These are phyloP conservation scores for Penicillium digitatum DNA, from an alignment of 2,329 filamentous ascomycete genomes.

Conservation along the genomic window DNA sequence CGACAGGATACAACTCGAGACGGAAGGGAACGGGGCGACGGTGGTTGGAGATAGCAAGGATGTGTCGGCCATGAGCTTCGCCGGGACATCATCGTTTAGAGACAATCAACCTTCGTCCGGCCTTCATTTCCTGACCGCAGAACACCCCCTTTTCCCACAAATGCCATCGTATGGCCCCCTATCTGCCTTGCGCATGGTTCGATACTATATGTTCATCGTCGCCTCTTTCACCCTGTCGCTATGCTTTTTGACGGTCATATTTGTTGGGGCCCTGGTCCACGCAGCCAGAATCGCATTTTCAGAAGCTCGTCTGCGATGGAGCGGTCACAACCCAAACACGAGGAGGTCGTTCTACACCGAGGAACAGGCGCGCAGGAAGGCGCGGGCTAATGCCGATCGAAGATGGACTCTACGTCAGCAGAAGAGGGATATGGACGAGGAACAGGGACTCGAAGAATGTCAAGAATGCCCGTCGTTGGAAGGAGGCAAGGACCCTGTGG, in stretches of 20 bases:
- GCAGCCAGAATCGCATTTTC: slow-evolving; percentile 55
- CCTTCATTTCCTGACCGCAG: slow-evolving; percentile 6
- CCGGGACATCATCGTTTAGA: not conserved
- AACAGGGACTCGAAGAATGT: slow-evolving; percentile 50
- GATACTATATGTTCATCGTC: slow-evolving; percentile 62
- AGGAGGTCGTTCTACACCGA: slow-evolving; percentile 68
- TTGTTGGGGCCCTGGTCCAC: slow-evolving; percentile 68
- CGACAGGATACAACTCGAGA: not conserved
- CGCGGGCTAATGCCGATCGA: slow-evolving; percentile 55
- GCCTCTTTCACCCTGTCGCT: slow-evolving; percentile 74
- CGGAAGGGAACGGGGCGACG: not conserved
- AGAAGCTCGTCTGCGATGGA: slow-evolving; percentile 52
- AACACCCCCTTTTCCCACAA: slow-evolving; percentile 66
- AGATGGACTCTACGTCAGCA: slow-evolving; percentile 56
- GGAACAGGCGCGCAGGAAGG: slow-evolving; percentile 58
- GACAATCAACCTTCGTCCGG: slow-evolving; percentile 12
- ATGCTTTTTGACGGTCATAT: slow-evolving; percentile 70
- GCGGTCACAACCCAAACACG: slow-evolving; percentile 57
- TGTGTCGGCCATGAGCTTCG: not conserved
- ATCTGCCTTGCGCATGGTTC: slow-evolving; percentile 59
- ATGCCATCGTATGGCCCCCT: slow-evolving; percentile 77
- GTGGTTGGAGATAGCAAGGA: not conserved
- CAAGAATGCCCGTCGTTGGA: slow-evolving; percentile 68
- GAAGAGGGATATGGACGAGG: slow-evolving; percentile 41
- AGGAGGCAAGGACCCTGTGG: slow-evolving; percentile 72